Conservation (phyloP, 139 green algal genomes). For the Astrephomene gubernaculifera region DNA sequence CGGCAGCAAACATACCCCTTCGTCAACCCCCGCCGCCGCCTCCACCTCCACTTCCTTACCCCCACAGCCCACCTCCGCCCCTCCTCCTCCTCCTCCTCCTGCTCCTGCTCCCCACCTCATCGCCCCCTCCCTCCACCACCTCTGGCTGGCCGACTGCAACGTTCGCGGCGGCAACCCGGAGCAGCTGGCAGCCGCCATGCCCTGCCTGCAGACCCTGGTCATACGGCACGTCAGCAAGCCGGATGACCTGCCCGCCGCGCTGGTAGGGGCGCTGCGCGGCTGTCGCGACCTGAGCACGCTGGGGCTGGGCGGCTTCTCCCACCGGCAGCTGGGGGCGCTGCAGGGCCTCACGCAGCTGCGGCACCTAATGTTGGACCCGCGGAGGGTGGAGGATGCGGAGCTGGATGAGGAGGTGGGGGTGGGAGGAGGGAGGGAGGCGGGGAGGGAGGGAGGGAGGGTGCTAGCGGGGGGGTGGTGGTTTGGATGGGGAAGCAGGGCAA, state of each 20-base stretch:
- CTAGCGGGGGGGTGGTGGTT: background rate
- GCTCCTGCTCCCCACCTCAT: too few species aligned
- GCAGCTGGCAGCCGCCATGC: slow-evolving; percentile 6
- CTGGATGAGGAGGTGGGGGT: background rate
- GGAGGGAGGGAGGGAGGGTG: background rate
- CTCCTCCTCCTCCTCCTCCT: background rate
- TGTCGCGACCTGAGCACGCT: slow-evolving; percentile 29
- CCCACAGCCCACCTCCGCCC: too few species aligned
- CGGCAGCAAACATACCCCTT: background rate
- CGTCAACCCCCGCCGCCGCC: too few species aligned
- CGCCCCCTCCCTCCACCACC: slow-evolving; percentile 1
- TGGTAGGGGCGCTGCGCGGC: background rate
- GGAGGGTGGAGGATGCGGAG: slow-evolving; percentile 6
- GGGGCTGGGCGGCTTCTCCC: slow-evolving; percentile 38
- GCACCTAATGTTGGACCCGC: slow-evolving; percentile 42
- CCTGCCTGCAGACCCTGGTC: slow-evolving; percentile 41
- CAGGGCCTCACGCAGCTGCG: slow-evolving; percentile 19
- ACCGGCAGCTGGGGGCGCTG: slow-evolving; percentile 15
- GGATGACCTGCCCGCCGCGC: slow-evolving; percentile 4
- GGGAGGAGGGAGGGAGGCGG: background rate
- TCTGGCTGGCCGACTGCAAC: slow-evolving; percentile 46
- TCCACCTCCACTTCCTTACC: too few species aligned
- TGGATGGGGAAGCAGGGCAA: background rate
- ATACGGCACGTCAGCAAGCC: slow-evolving; percentile 25
- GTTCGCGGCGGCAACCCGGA: background rate